phyloP scores from a whole-genome alignment of 2,329 filamentous ascomycete species.

The Coniochaeta ligniaria region DNA sequence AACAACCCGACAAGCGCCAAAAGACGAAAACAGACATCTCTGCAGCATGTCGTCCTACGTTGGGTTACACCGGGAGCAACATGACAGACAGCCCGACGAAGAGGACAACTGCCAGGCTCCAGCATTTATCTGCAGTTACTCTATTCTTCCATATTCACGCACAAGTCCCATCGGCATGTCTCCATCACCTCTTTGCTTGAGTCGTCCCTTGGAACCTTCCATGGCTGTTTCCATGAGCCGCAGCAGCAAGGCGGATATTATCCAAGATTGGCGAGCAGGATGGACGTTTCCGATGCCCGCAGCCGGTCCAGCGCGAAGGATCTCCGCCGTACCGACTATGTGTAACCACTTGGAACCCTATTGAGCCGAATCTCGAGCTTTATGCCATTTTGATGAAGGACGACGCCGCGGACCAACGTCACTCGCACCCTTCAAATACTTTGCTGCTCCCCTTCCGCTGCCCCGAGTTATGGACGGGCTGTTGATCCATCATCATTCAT shows the following conservation, averaged over 20 bases:
- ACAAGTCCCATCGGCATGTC: not conserved
- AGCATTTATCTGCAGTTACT: not conserved
- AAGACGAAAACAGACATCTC: not conserved
- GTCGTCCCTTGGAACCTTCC: not conserved
- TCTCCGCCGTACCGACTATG: not conserved
- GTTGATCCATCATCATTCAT: not conserved
- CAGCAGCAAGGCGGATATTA: not conserved
- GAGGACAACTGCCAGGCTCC: not conserved
- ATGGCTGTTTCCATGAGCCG: not conserved
- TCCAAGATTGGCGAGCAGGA: not conserved
- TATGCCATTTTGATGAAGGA: not conserved
- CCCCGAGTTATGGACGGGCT: not conserved
- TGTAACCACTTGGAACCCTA: not conserved
- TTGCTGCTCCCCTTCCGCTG: not conserved
- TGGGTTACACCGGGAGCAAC: not conserved
- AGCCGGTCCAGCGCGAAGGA: not conserved
- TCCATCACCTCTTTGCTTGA: not conserved
- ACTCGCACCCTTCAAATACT: not conserved
- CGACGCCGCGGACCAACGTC: not conserved
- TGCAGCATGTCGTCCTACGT: not conserved
- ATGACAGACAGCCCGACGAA: not conserved
- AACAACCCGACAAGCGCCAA: not conserved
- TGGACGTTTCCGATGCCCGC: not conserved
- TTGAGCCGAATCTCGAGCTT: slow-evolving; percentile 2
- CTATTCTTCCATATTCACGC: not conserved